Evolutionary conservation across 2,329 filamentous ascomycete species (phyloP), one percentile per base, ranked within the genome.

Genomic region (Hymenoscyphus repandus): DNA sequence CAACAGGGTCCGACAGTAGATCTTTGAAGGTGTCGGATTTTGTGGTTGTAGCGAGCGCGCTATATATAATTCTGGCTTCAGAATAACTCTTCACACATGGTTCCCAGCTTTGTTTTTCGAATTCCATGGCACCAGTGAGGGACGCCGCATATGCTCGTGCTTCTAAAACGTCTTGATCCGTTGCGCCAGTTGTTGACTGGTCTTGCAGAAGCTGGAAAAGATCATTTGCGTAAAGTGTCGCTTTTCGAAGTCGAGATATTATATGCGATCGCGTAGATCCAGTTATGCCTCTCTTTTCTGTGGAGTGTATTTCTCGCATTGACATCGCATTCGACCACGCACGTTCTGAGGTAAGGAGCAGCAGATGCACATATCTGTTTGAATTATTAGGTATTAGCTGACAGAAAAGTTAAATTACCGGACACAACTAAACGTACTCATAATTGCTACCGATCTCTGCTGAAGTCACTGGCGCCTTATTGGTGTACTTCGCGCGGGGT

Each of bases 321-420:
- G 87, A 83, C 90, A 97, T 95, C 51, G 91, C 92, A 69, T 96
- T 86, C 34, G 93, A 92, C 89, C 90, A 97, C 46, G 91, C 89
- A 57, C 93, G 82, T 73, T 99, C 93, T 54, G 91, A 84, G 36
- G 83, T 88, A 64, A 96, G 82, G 50, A 99, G 77, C 31, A 92
- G 76, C n/a, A 96, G 76, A 59, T 86, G 78, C 44, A 85, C 80
- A 70, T 84, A 88, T 69, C 89, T 95, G 31, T 27, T 27, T 27
- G 22, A 4, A 6, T 39, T 40, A 38, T 46, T 4, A 12, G 12
- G 12, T 1, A 31, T 65, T 49, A 62, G 54, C 11, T 41, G n/a
- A 17, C 31, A 20, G 38, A 46, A 34, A 22, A 13, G 15, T 30
- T 40, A 54, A n/a, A 37, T 6, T 18, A 39, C 22, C 33, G 4